Base-by-base conservation (phyloP, 2,329 filamentous ascomycete species). In the Apiospora kogelbergensis region DNA sequence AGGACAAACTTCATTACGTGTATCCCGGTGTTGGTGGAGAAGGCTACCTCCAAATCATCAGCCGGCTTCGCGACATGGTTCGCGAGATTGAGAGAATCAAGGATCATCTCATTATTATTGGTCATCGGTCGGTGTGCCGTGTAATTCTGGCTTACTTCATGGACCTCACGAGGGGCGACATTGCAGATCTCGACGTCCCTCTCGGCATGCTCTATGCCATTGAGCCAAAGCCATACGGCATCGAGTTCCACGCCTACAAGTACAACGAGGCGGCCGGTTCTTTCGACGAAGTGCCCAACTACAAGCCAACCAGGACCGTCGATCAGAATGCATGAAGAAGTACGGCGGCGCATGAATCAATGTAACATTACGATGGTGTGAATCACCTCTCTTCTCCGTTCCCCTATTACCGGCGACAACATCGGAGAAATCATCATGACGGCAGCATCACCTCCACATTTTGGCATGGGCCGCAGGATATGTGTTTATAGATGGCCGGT, bases 91-190 rank as follows among this genome's bases (percentile, higher is more conserved):
- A 99, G 84, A 92, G 96, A 70, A 98, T 97, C 85, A 97, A 94
- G 40, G 96, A 99, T 76, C 95, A 98, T 80, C 91, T 97, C 67
- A 85, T 98, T 70, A 91, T 99, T 74, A 92, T 98, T 74, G 94
- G 93, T 42, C 96, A 98, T 80, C 93, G 96, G 41, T 97, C 94
- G 3, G 92, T 98, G 46, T 95, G 94, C 68, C 90, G 96, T 41
- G 95, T 99, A 6, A 84, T 99, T 70, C 91, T 99, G 81, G 95
- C 95, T 1, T 99, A 99, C 81, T 99, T 99, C 82, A 94, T 96
- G 84, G 95, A 97, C 70, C 85, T 98, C 67, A 94, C 93, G 65
- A 87, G 95, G 44, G 91, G 97, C 72, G 93, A 97, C 76, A 97
- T 99, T 71, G 95, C 96, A 15, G 94, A 98, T 75, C 88, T 99